Evolutionary conservation across 345 rosid species (phyloP), one percentile per base, ranked within the genome.

Genomic region (Nasturtium officinale): DNA sequence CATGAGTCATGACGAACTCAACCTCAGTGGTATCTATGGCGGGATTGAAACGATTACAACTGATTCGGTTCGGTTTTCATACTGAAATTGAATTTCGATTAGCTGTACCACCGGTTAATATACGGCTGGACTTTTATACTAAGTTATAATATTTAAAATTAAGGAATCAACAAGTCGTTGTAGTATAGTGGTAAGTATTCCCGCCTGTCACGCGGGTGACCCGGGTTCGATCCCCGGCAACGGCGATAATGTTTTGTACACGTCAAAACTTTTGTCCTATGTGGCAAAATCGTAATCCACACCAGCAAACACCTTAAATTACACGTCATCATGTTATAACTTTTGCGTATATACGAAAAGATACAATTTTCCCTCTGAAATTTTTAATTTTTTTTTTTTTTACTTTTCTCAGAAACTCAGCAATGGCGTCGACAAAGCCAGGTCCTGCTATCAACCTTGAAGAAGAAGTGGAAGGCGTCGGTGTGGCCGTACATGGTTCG

Each of bases 141-240:
- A 32, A 32, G 6, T 32, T n/a, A n/a, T n/a, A n/a, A n/a, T n/a
- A n/a, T n/a, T n/a, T n/a, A n/a, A n/a, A n/a, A n/a, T n/a, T n/a
- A n/a, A n/a, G n/a, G n/a, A n/a, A n/a, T n/a, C n/a, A n/a, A n/a
- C n/a, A 45, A 15, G 91, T 87, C 89, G 96, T 93, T 87, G 96
- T 89, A 89, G 94, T 90, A 89, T 89, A 85, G 97, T 85, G 96
- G 95, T 87, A 0, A 88, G 95, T 86, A 88, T 89, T 81, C 85
- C 90, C 86, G 92, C 85, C 96, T 86, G 90, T 91, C 96, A 91
- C 93, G 85, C 89, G 93, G 89, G 87, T 67, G 91, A 86, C 96
- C 91, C 89, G 91, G 87, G 91, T 85, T 87, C 91, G 96, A 86
- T 87, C 88, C 89, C 90, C 89, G 90, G 91, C 91, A 88, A 85